phyloP scores from a whole-genome alignment of 176 grass and related monocot genomes.

The Carex myosuroides region DNA sequence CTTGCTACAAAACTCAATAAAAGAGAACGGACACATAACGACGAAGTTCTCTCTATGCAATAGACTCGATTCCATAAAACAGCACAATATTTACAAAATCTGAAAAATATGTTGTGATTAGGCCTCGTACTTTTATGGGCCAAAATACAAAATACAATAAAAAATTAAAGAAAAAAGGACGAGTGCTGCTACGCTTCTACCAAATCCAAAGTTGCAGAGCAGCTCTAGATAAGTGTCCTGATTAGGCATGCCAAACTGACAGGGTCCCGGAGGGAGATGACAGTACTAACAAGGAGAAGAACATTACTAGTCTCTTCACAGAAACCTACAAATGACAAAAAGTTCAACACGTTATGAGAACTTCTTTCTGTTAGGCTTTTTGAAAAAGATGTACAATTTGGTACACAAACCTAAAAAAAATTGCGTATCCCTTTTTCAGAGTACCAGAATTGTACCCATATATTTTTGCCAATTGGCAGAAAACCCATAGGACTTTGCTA shows the following conservation, averaged over 20 bases:
- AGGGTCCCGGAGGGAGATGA: not conserved
- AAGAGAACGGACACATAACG: constrained; percentile 1
- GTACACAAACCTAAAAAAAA: not conserved
- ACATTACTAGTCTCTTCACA: not conserved
- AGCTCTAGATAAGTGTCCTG: constrained; percentile 2
- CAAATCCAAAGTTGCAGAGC: constrained; percentile 15
- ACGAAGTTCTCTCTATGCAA: constrained; percentile 20
- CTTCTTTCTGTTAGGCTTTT: not conserved
- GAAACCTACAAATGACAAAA: constrained; percentile 17
- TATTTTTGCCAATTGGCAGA: not conserved
- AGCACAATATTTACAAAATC: constrained; percentile 28
- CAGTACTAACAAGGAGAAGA: not conserved
- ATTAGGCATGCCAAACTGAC: constrained; percentile 19
- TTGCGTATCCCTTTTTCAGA: not conserved
- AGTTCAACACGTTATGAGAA: not conserved
- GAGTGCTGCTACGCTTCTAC: constrained; percentile 1
- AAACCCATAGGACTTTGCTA: not conserved
- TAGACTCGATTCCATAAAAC: constrained; percentile 22
- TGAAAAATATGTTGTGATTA: constrained; percentile 4
- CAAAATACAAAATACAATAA: constrained; percentile 21
- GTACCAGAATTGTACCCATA: not conserved
- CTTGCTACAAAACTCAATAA: constrained; percentile 19
- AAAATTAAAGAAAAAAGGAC: constrained; percentile 5
- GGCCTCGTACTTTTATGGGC: constrained; percentile 21
- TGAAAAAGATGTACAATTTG: not conserved